Evolutionary conservation across 2,329 filamentous ascomycete species (phyloP), one percentile per base, ranked within the genome.

Genomic region (Claviceps paspali): DNA sequence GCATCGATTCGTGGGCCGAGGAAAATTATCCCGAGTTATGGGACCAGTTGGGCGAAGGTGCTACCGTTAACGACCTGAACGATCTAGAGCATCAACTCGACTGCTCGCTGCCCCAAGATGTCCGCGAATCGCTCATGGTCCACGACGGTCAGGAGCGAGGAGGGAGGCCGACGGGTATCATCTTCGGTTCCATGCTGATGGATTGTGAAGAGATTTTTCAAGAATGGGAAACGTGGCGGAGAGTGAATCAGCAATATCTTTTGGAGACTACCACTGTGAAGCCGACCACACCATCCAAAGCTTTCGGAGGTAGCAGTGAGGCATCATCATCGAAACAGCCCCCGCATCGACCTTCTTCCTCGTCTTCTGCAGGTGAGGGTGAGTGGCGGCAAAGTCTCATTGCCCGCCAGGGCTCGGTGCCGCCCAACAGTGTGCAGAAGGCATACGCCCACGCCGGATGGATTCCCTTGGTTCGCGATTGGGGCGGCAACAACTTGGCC

Each of bases 171-270:
- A 95, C 88, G 0, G 91, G 91, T 44, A 81, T 96, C 47, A 75
- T 98, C 43, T 96, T 98, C 50, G 75, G 87, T 42, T 81, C 76
- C 55, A 98, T 98, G 91, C 64, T 98, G 45, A 73, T 98, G 40
- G 91, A 98, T 58, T 96, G 91, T 53, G 91, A 98, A 59, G 91
- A 98, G 55, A 94, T 98, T 48, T 80, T 94, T 17, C 86, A 95
- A 57, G 91, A 98, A 56, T 96, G 88, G 84, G 81, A 83, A 50
- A 92, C 94, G 54, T 98, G 91, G 91, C 79, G 85, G 49, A 78
- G 75, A 44, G 91, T 98, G 44, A 94, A 94, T 53, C 77, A 88
- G 41, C 84, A 95, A 53, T 94, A 82, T 56, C 69, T 96, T 41
- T 68, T 73, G 29, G 68, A 75, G 55, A 75, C 58, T 34, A 62